Percentiles rank a stretch among this genome's conserved stretches.
These are phyloP conservation scores for Stachybotrys elegans DNA, from an alignment of 2,329 filamentous ascomycete genomes.

Conservation along the genomic window DNA sequence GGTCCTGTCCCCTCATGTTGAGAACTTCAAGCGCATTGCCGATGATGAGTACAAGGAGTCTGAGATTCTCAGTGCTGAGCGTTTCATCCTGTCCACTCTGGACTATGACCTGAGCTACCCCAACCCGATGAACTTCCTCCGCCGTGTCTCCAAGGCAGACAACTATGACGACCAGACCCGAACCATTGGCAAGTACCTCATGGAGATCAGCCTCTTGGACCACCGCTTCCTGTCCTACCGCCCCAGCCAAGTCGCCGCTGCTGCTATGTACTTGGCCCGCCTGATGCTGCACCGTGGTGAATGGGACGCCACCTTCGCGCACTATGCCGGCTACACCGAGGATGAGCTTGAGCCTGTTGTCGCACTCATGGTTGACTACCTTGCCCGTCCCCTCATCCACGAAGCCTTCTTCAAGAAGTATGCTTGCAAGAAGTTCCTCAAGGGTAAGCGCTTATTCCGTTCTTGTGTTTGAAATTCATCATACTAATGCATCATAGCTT, in stretches of 20 bases:
- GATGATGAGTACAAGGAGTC: slow-evolving; percentile 94
- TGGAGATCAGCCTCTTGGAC: slow-evolving; percentile 94
- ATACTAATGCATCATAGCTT: slow-evolving; percentile 51
- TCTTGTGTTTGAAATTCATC: slow-evolving; percentile 13
- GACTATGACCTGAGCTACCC: slow-evolving; percentile 98
- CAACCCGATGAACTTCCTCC: slow-evolving; percentile 99
- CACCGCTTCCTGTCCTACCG: slow-evolving; percentile 88
- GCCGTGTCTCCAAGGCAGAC: slow-evolving; percentile 97
- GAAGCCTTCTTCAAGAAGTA: slow-evolving; percentile 99
- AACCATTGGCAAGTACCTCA: slow-evolving; percentile 94
- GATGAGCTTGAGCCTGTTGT: slow-evolving; percentile 91
- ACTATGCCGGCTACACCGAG: slow-evolving; percentile 92
- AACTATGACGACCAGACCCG: slow-evolving; percentile 98
- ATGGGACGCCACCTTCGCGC: slow-evolving; percentile 84
- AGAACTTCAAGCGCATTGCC: slow-evolving; percentile 94
- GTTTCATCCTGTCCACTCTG: slow-evolving; percentile 83
- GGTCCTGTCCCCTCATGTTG: slow-evolving; percentile 91
- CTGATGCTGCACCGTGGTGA: slow-evolving; percentile 84
- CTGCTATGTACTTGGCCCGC: slow-evolving; percentile 90
- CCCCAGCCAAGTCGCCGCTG: slow-evolving; percentile 85
- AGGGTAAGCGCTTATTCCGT: slow-evolving; percentile 60
- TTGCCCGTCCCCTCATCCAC: slow-evolving; percentile 82
- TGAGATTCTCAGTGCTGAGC: slow-evolving; percentile 95
- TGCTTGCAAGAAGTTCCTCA: slow-evolving; percentile 98
- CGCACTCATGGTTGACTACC: slow-evolving; percentile 92